Evolutionary conservation across 164 flowering plant genomes (phyloP).

Genomic region (Chloranthus sessilifolius): DNA sequence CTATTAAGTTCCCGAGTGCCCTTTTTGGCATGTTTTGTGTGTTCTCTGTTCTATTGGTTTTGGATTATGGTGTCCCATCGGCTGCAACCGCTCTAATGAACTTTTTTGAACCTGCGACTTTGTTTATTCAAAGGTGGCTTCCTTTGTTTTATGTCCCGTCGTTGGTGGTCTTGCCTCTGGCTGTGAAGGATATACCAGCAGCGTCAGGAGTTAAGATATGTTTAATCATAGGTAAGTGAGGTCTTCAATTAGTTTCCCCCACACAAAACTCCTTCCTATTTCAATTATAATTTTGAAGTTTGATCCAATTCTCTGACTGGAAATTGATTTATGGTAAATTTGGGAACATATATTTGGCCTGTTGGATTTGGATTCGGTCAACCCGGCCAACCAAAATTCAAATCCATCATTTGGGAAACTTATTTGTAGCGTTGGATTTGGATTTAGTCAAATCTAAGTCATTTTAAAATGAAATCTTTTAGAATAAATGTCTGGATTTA

Average conservation of each 20-base stretch:
- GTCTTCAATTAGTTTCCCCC: too few species aligned
- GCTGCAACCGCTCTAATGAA: conserved; percentile 59
- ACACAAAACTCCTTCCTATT: too few species aligned
- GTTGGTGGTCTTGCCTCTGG: conserved; percentile 84
- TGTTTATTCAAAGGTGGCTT: conserved; percentile 96
- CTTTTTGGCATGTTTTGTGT: conserved; percentile 95
- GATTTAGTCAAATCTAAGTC: neutral
- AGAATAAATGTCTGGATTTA: neutral
- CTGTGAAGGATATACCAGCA: conserved; percentile 84
- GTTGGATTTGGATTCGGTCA: neutral
- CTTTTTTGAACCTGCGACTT: conserved; percentile 82
- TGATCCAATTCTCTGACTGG: neutral
- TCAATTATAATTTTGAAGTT: too few species aligned
- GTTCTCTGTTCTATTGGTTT: conserved; percentile 57
- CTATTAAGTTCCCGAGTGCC: conserved; percentile 94
- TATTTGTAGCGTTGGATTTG: too few species aligned
- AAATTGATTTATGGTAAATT: too few species aligned
- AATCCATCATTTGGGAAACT: too few species aligned
- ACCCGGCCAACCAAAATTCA: neutral
- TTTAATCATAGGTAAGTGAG: conserved; percentile 57
- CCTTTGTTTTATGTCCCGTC: conserved; percentile 94
- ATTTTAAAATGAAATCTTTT: neutral
- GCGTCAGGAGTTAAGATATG: conserved; percentile 86
- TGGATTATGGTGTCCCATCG: conserved; percentile 58
- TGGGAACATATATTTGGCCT: neutral